Evolutionary conservation across 1,284 basidiomycete genomes (phyloP), one percentile per base, ranked within the genome.

Genomic region (Gymnopus androsaceus): DNA sequence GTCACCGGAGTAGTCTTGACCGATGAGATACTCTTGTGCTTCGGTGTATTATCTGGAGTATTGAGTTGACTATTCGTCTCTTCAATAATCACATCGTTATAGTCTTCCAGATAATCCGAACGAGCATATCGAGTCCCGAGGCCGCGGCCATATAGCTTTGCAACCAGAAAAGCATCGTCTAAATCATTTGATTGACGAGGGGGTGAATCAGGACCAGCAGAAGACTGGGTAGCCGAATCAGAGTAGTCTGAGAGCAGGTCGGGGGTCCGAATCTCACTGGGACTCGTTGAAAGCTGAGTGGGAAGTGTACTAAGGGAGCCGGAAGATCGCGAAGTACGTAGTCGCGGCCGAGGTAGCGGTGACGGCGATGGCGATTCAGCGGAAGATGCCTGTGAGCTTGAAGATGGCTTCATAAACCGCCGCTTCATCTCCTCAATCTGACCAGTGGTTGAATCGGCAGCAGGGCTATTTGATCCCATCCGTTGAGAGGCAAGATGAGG

Each of bases 401-500:
- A 62, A 4, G 63, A 66, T 3, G 50, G 63, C 55, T 73, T 75
- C 55, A 84, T 67, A 63, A 86, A 82, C 28, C 83, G 71, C 59
- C 72, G 75, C 69, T 86, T 88, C 82, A 87, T 84, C 62, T 85
- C 81, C 63, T 84, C 80, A 45, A 86, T 73, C 3, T 83, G 82
- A 14, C 83, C 81, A 25, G 72, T 67, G 3, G 78, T 78, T 5
- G 78, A 73, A 36, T 67, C 65, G n/a, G 73, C 34, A 19, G 49
- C 38, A 37, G 57, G 46, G 38, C 48, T 40, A 28, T 27, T 42
- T 14, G 45, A 37, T 41, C 47, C 45, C n/a, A 23, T 53, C 23
- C 27, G 47, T 31, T 50, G 37, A 31, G 48, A 27, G n/a, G 38
- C 45, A 25, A 54, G 34, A 30, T 37, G 30, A 19, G 54, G 31